Evolutionary conservation across 2,329 filamentous ascomycete species (phyloP).

Genomic region (Colletotrichum lini): DNA sequence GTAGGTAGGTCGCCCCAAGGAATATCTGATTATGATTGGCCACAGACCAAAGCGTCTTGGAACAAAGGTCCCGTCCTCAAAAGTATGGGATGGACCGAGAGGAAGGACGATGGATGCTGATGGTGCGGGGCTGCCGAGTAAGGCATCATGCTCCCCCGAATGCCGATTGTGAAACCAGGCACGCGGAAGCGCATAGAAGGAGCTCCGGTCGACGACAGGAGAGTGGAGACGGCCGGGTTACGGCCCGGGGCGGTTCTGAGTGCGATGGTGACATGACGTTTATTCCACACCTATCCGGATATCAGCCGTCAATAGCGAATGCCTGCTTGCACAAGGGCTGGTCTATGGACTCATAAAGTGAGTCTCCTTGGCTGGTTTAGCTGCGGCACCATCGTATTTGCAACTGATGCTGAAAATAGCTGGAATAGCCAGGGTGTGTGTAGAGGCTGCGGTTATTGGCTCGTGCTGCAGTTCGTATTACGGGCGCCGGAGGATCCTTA

Average conservation of each 20-base stretch:
- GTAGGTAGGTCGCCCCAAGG: neutral
- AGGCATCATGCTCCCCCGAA: slow-evolving; percentile 1
- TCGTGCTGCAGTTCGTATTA: slow-evolving; percentile 38
- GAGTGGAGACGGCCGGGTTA: slow-evolving; percentile 3
- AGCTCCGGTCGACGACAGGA: slow-evolving; percentile 9
- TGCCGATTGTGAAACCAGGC: slow-evolving; percentile 1
- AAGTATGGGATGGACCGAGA: neutral
- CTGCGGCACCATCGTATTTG: neutral
- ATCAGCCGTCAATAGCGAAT: neutral
- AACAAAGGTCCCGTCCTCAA: neutral
- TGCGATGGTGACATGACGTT: neutral
- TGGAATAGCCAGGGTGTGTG: neutral
- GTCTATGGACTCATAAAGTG: too few species aligned
- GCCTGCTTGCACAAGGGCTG: neutral
- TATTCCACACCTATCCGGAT: neutral
- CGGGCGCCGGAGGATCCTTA: slow-evolving; percentile 27
- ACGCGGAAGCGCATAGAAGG: neutral
- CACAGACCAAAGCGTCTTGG: neutral
- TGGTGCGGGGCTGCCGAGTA: neutral
- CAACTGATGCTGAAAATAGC: slow-evolving; percentile 35
- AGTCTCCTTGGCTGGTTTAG: neutral
- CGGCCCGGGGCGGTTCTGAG: slow-evolving; percentile 3
- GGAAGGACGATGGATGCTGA: neutral
- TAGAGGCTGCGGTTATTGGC: slow-evolving; percentile 14
- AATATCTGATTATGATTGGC: neutral